Evolutionary conservation across 1,139 yeast species (phyloP).

Genomic region (Sugiyamaella grinbergsii): DNA sequence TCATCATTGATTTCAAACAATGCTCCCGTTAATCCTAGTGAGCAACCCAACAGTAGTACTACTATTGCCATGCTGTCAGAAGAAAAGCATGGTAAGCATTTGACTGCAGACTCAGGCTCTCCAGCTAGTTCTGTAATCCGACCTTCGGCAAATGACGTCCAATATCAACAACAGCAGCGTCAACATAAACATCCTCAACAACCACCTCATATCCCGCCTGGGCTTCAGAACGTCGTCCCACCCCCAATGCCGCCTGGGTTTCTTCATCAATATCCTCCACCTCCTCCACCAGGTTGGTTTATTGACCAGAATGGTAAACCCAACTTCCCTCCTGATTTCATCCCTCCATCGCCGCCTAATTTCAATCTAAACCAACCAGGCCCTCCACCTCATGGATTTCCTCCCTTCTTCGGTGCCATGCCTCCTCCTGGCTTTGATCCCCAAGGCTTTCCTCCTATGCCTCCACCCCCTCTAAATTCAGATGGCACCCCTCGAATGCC

Average conservation of each 20-base stretch:
- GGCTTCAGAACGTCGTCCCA: constrained; percentile 9
- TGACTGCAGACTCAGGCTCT: too few relatives aligned
- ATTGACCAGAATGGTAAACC: constrained; percentile 28
- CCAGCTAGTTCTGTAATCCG: constrained; percentile 7
- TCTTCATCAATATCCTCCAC: constrained; percentile 23
- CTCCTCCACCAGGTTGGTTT: constrained; percentile 33
- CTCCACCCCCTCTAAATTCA: constrained; percentile 25
- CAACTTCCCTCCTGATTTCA: constrained; percentile 29
- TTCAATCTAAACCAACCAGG: constrained; percentile 19
- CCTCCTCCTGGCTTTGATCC: constrained; percentile 26
- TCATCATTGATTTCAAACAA: constrained; percentile 10
- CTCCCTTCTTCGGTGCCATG: constrained; percentile 26
- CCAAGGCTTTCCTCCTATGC: constrained; percentile 20
- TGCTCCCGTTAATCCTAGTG: neutral
- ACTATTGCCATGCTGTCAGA: too few relatives aligned
- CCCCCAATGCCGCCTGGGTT: constrained; percentile 8
- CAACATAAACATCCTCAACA: constrained; percentile 18
- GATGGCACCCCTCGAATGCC: constrained; percentile 25
- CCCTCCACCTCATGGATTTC: constrained; percentile 28
- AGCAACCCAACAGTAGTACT: neutral
- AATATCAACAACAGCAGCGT: constrained; percentile 16
- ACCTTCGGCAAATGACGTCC: neutral
- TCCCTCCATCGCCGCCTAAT: constrained; percentile 27
- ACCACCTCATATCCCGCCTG: constrained; percentile 18
- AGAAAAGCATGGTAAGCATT: too few relatives aligned